These are phyloP conservation scores for Protoeuglena noctilucae DNA, from an alignment of 139 green algal species.

Conservation along the genomic window DNA sequence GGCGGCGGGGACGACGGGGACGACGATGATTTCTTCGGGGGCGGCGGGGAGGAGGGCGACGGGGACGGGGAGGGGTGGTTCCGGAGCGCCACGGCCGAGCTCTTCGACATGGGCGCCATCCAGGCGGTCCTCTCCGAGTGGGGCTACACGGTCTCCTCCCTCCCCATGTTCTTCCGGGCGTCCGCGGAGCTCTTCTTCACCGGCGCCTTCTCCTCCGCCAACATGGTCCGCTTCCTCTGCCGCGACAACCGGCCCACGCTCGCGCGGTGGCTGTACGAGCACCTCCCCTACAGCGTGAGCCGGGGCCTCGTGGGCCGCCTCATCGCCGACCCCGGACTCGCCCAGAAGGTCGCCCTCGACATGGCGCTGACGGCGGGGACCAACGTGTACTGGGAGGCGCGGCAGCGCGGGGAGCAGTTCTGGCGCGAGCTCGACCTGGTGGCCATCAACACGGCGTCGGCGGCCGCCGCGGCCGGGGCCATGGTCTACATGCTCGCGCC, in stretches of 20 bases:
- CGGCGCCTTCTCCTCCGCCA: not conserved
- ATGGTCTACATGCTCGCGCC: slow-evolving; percentile 3
- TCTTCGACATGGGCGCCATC: slow-evolving; percentile 9
- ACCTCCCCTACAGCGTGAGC: not conserved
- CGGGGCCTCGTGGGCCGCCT: slow-evolving; percentile 2
- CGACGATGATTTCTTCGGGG: slow-evolving; percentile 8
- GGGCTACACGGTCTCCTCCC: not conserved
- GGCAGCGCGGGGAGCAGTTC: not conserved
- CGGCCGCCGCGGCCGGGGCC: not conserved
- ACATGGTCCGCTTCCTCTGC: slow-evolving; percentile 3
- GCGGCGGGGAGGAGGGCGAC: slow-evolving; percentile 3
- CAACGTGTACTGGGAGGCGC: not conserved
- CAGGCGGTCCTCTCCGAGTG: slow-evolving; percentile 6
- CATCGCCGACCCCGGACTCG: slow-evolving; percentile 3
- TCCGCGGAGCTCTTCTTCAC: slow-evolving; percentile 5
- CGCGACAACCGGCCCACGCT: slow-evolving; percentile 3
- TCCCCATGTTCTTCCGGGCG: slow-evolving; percentile 2
- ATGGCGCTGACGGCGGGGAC: not conserved
- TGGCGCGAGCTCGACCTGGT: not conserved
- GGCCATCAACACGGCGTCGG: not conserved
- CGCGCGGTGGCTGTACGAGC: not conserved
- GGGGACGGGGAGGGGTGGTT: not conserved
- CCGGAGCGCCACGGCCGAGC: slow-evolving; percentile 1
- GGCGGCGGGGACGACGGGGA: slow-evolving; percentile 7
- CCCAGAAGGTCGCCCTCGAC: slow-evolving; percentile 7